These are phyloP conservation scores for Sclerotinia sclerotiorum DNA, from an alignment of 2,329 filamentous ascomycete genomes.

Conservation along the genomic window DNA sequence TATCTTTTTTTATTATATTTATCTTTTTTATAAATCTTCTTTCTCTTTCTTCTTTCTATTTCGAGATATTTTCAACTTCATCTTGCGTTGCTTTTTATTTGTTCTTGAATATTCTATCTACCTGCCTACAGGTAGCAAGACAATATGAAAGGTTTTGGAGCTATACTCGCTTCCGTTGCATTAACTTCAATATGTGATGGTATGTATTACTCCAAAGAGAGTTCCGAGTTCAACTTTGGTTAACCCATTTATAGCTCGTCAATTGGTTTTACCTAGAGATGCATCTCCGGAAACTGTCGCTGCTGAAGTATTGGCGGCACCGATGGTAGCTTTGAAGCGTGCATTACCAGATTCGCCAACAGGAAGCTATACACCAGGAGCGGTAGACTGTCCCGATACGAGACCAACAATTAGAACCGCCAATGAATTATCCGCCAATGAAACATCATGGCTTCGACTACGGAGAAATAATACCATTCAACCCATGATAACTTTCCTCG, in stretches of 20 bases:
- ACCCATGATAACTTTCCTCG: conserved; percentile 73
- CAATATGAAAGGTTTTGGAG: conserved; percentile 20
- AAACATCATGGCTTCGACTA: conserved; percentile 70
- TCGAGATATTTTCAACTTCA: background rate
- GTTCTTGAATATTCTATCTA: background rate
- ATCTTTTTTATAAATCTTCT: background rate
- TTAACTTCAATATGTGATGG: conserved; percentile 21
- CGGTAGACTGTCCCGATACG: conserved; percentile 66
- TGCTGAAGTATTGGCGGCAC: conserved; percentile 33
- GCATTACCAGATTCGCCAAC: conserved; percentile 43
- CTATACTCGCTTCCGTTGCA: conserved; percentile 5
- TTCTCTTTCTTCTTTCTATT: background rate
- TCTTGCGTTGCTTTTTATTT: background rate
- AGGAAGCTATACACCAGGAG: conserved; percentile 69
- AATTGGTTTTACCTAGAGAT: conserved; percentile 30
- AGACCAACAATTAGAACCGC: conserved; percentile 69
- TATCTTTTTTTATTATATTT: background rate
- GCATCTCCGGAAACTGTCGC: conserved; percentile 31
- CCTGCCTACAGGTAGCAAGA: background rate
- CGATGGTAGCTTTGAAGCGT: conserved; percentile 31
- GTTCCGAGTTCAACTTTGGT: background rate
- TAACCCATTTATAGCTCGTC: conserved; percentile 41
- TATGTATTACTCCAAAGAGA: background rate
- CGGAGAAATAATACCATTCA: conserved; percentile 71
- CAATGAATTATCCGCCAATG: conserved; percentile 61